Conservation (phyloP, 768 basidiomycete species). For the Lentinus brumalis region DNA sequence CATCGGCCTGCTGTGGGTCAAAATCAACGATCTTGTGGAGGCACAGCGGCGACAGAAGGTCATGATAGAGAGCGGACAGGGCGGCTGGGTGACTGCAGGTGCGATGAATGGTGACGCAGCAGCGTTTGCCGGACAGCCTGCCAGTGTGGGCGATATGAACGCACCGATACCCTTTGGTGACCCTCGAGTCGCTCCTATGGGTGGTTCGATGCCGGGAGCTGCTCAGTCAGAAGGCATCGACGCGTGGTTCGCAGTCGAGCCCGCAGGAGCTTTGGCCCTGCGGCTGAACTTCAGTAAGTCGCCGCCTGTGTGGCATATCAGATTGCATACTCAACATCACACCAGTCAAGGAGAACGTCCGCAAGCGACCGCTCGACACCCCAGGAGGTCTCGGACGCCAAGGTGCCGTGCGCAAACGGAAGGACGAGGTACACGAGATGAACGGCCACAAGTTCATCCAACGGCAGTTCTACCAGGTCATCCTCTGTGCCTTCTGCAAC, state of each 20-base stretch:
- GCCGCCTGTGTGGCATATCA: not conserved
- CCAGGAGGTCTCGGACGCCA: conserved; percentile 94
- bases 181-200: conserved; percentile 15
- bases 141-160: conserved; percentile 48
- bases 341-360: conserved; percentile 95
- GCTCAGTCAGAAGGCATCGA: conserved; percentile 76
- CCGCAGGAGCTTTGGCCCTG: conserved; percentile 89
- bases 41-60: conserved; percentile 92
- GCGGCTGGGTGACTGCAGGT: conserved; percentile 94
- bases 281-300: conserved; percentile 89
- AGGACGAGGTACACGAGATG: conserved; percentile 98
- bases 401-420: conserved; percentile 96
- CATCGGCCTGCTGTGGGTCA: conserved; percentile 94
- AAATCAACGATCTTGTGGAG: conserved; percentile 92
- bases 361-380: conserved; percentile 92
- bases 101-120: conserved; percentile 71
- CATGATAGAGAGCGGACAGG: conserved; percentile 80
- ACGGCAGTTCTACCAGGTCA: conserved; percentile 97
- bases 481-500: conserved; percentile 96
- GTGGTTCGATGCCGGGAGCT: conserved; percentile 14
- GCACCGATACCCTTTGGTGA: conserved; percentile 40
- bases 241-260: conserved; percentile 97
- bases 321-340: conserved; percentile 12
- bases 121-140: conserved; percentile 51
- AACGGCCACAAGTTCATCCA: conserved; percentile 99